These are phyloP conservation scores for Mucor racemosus DNA, from an alignment of 371 early-diverging fungal species.

Conservation along the genomic window DNA sequence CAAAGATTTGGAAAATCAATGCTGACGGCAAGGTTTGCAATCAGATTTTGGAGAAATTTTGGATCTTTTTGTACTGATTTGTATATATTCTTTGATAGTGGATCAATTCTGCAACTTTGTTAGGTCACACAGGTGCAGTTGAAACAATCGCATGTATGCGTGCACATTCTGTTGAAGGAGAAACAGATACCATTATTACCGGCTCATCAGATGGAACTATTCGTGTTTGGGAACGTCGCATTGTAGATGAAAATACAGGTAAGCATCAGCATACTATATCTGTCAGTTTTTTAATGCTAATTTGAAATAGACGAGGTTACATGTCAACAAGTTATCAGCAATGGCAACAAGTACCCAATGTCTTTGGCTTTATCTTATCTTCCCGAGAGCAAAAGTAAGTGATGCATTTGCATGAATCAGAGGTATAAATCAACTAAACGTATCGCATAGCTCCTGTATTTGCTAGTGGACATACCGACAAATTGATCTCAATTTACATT, in stretches of 20 bases:
- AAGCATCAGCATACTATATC: background rate
- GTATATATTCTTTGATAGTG: conserved; percentile 38
- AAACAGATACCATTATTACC: conserved; percentile 69
- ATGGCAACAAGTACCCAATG: conserved; percentile 75
- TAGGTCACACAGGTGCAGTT: conserved; percentile 74
- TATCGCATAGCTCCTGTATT: conserved; percentile 61
- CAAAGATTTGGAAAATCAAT: conserved; percentile 73
- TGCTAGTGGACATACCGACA: conserved; percentile 80
- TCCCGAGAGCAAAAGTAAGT: conserved; percentile 63
- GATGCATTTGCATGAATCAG: background rate
- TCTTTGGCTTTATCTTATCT: conserved; percentile 72
- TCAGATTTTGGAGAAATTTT: background rate
- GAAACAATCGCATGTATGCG: conserved; percentile 68
- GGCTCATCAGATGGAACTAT: conserved; percentile 87
- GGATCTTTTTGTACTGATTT: background rate
- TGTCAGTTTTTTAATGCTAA: background rate
- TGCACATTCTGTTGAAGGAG: conserved; percentile 41
- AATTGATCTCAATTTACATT: conserved; percentile 67
- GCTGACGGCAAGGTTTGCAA: conserved; percentile 27
- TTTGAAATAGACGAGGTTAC: conserved; percentile 48
- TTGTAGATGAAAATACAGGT: conserved; percentile 52
- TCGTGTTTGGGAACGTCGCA: conserved; percentile 69
- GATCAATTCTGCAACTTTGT: conserved; percentile 71
- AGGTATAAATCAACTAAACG: background rate
- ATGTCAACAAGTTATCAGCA: conserved; percentile 70